A percentile compares a stretch with the other conserved stretches of the same genome.
Conservation (phyloP, 2,329 filamentous ascomycete genomes). For the Zymoseptoria ardabiliae region DNA sequence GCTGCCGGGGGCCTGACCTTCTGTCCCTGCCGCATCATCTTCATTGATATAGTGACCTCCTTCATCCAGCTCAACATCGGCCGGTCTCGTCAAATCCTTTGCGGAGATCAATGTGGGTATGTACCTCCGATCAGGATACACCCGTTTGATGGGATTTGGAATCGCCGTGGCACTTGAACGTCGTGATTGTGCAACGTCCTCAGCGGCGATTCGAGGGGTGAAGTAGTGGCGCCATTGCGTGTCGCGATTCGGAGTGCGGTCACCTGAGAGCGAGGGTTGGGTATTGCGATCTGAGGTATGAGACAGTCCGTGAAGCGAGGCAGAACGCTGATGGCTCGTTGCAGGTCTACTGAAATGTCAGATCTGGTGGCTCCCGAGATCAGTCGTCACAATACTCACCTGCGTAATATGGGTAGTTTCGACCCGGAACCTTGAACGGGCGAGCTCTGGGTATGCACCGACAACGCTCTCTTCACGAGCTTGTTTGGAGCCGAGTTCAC, state of each 20-base stretch:
- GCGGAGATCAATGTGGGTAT: constrained; percentile 28
- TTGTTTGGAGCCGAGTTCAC: constrained; percentile 58
- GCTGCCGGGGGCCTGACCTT: constrained; percentile 11
- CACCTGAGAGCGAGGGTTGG: constrained; percentile 10
- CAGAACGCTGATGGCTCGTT: constrained; percentile 71
- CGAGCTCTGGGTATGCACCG: constrained; percentile 43
- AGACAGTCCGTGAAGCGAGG: constrained; percentile 50
- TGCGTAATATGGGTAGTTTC: constrained; percentile 58
- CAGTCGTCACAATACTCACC: neutral
- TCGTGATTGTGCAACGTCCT: constrained; percentile 17
- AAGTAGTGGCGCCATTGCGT: constrained; percentile 30
- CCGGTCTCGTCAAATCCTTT: constrained; percentile 18
- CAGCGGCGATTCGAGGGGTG: constrained; percentile 23
- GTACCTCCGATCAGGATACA: constrained; percentile 31
- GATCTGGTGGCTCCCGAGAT: neutral
- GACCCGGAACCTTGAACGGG: constrained; percentile 46
- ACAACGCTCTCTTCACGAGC: constrained; percentile 65
- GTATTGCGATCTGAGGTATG: constrained; percentile 7
- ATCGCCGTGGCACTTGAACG: constrained; percentile 26
- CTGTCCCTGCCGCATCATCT: constrained; percentile 6
- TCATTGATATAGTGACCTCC: constrained; percentile 15
- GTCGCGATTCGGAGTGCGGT: constrained; percentile 16
- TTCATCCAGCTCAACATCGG: constrained; percentile 23
- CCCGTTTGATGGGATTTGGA: constrained; percentile 31
- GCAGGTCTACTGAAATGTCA: constrained; percentile 47